Percentiles rank a stretch among this genome's conserved stretches.
These are phyloP conservation scores for Amanita fuliginea DNA, from an alignment of 768 basidiomycete genomes.

Conservation along the genomic window DNA sequence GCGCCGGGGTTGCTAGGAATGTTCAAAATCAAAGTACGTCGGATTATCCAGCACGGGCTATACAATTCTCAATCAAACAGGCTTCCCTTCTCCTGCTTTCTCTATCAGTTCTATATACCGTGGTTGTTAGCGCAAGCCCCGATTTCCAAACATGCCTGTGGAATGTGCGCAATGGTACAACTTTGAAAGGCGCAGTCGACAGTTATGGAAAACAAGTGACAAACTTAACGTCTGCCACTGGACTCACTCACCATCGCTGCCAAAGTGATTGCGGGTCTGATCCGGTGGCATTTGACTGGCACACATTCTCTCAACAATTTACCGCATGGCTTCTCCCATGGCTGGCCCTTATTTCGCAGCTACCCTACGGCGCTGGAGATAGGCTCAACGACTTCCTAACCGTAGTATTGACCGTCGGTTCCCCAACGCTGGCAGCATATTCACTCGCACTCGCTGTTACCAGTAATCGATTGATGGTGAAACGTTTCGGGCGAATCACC, in stretches of 20 bases:
- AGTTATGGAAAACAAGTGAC: background rate
- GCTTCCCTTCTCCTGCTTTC: background rate
- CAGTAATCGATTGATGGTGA: constrained; percentile 30
- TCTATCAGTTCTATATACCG: background rate
- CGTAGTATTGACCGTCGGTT: constrained; percentile 31
- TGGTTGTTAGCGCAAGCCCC: background rate
- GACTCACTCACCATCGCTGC: background rate
- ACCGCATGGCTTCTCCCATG: constrained; percentile 37
- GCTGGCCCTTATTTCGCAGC: constrained; percentile 35
- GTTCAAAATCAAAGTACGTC: background rate
- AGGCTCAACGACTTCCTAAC: constrained; percentile 30
- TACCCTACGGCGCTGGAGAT: constrained; percentile 33
- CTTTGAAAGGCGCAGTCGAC: constrained; percentile 4
- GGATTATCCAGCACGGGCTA: background rate
- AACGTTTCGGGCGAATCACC: constrained; percentile 16
- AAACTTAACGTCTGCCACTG: background rate
- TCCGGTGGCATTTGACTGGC: constrained; percentile 19
- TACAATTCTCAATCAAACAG: background rate
- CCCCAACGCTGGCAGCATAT: constrained; percentile 33
- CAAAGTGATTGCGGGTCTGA: constrained; percentile 14
- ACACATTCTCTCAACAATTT: constrained; percentile 26
- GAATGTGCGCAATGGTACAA: background rate
- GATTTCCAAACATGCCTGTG: background rate
- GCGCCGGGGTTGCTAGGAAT: too few relatives aligned
- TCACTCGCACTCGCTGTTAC: constrained; percentile 31